A percentile compares a stretch with the other conserved stretches of the same genome.
These are phyloP conservation scores for Penicilliopsis zonata DNA, from an alignment of 495 filamentous ascomycete species.

Conservation along the genomic window DNA sequence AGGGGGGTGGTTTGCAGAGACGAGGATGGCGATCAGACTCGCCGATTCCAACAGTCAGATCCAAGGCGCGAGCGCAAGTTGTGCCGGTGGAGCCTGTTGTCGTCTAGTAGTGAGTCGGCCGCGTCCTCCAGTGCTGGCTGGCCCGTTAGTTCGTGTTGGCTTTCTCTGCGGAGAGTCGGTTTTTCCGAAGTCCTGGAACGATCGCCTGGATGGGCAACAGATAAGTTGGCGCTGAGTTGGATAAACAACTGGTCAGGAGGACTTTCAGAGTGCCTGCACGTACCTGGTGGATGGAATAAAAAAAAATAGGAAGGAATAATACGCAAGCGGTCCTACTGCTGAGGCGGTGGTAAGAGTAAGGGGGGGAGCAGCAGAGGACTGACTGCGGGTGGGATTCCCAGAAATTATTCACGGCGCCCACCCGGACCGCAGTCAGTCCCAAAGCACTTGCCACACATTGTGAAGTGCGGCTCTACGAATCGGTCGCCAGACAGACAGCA, in stretches of 20 bases:
- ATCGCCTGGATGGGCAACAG: not conserved
- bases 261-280: too few relatives aligned
- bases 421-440: not conserved
- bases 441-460: not conserved
- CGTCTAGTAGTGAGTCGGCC: constrained; percentile 7
- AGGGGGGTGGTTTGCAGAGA: constrained; percentile 3
- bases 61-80: constrained; percentile 4
- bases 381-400: not conserved
- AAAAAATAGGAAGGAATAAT: not conserved
- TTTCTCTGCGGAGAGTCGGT: not conserved
- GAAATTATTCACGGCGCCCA: too few relatives aligned
- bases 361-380: not conserved
- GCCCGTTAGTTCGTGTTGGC: not conserved
- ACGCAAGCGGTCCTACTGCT: not conserved
- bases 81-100: constrained; percentile 11
- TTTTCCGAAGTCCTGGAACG: constrained; percentile 1
- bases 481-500: not conserved
- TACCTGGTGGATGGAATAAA: not conserved
- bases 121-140: not conserved
- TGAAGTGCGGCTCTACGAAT: not conserved
- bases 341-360: not conserved
- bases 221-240: too few relatives aligned
- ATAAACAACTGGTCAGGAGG: too few relatives aligned
- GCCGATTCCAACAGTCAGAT: constrained; percentile 4
- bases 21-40: constrained; percentile 1